Conservation (phyloP, 2,329 filamentous ascomycete species). For the Exophiala dermatitidis region DNA sequence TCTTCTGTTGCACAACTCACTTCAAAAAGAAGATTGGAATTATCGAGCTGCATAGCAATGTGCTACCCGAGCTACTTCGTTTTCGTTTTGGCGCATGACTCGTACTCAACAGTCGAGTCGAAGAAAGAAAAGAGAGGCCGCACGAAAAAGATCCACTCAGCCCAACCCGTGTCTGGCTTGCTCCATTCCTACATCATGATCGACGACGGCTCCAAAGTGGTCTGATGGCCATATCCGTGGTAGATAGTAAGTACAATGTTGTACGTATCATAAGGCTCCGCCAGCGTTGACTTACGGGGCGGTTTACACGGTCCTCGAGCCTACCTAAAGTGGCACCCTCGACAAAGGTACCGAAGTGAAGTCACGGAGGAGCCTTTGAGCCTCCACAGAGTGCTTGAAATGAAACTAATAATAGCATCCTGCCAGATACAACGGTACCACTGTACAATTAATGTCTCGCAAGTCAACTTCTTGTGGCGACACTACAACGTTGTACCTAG, state of each 20-base stretch:
- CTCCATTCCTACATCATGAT: neutral
- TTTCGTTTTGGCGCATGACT: too few relatives aligned
- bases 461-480: neutral
- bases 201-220: neutral
- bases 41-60: too few relatives aligned
- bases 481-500: too few relatives aligned
- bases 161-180: neutral
- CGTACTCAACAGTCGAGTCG: too few relatives aligned
- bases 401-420: too few relatives aligned
- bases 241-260: too few relatives aligned
- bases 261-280: too few relatives aligned
- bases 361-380: neutral
- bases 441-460: neutral
- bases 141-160: neutral
- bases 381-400: too few relatives aligned
- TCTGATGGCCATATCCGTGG: neutral
- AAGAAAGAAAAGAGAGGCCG: neutral
- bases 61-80: too few relatives aligned
- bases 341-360: neutral
- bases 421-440: too few relatives aligned
- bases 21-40: too few relatives aligned
- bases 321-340: neutral
- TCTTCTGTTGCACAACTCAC: too few relatives aligned
- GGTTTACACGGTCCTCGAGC: neutral
- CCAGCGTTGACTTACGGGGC: neutral